Evolutionary conservation across 352 stramenopile genomes (phyloP).

Genomic region (Peronospora tabacina): DNA sequence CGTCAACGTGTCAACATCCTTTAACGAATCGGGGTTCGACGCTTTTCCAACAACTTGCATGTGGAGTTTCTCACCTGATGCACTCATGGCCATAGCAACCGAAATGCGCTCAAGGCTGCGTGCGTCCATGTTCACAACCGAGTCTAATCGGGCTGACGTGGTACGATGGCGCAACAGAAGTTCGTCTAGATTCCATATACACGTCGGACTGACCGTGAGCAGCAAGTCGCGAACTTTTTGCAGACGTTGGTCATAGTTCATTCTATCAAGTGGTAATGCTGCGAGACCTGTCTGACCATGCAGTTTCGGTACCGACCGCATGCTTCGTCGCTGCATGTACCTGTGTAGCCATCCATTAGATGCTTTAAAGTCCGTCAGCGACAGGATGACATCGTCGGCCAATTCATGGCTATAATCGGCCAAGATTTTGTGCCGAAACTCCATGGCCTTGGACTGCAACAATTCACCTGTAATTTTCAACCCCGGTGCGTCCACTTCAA

Average conservation of each 20-base stretch:
- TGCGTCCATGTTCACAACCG: slow-evolving; percentile 37
- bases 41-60: slow-evolving; percentile 52
- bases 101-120: slow-evolving; percentile 47
- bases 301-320: slow-evolving; percentile 53
- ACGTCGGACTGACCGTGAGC: slow-evolving; percentile 36
- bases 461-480: slow-evolving; percentile 72
- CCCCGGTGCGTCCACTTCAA: slow-evolving; percentile 54
- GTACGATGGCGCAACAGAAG: slow-evolving; percentile 39
- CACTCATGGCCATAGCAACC: slow-evolving; percentile 48
- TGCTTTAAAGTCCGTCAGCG: slow-evolving; percentile 78
- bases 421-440: slow-evolving; percentile 79
- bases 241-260: slow-evolving; percentile 37
- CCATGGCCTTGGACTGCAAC: slow-evolving; percentile 68
- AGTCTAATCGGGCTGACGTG: slow-evolving; percentile 32
- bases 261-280: slow-evolving; percentile 5
- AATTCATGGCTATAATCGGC: slow-evolving; percentile 58
- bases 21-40: slow-evolving; percentile 29
- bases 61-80: slow-evolving; percentile 53
- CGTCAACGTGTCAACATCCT: slow-evolving; percentile 30
- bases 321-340: slow-evolving; percentile 66
- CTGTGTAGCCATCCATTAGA: slow-evolving; percentile 78
- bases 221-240: slow-evolving; percentile 46
- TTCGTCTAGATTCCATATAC: slow-evolving; percentile 73
- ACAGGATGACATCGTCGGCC: slow-evolving; percentile 63
- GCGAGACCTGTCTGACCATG: slow-evolving; percentile 16